These are phyloP conservation scores for Arthrobotrys sphaeroides DNA, from an alignment of 2,329 filamentous ascomycete genomes.

Conservation along the genomic window DNA sequence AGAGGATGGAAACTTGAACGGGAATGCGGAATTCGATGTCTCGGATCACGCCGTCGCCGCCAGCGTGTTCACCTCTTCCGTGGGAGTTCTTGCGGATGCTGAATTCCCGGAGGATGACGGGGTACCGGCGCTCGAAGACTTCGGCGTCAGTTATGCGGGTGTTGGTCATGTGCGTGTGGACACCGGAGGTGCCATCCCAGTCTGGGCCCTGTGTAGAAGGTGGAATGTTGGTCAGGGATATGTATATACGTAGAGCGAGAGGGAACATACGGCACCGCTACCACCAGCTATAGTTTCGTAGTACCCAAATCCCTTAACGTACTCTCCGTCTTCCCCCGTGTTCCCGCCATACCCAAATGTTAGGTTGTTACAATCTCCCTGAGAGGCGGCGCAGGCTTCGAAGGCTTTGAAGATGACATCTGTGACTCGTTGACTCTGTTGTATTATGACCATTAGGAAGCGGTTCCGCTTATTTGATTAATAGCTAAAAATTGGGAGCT, in stretches of 20 bases:
- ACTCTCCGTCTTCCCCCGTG: conserved; percentile 64
- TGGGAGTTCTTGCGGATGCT: conserved; percentile 71
- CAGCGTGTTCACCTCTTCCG: conserved; percentile 72
- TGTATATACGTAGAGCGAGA: background rate
- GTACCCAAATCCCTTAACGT: conserved; percentile 82
- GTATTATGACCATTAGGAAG: background rate
- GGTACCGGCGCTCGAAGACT: conserved; percentile 79
- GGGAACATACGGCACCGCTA: conserved; percentile 67
- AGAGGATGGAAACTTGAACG: conserved; percentile 80
- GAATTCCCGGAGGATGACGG: conserved; percentile 77
- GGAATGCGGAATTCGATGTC: conserved; percentile 85
- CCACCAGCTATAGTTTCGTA: conserved; percentile 87
- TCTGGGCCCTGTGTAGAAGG: conserved; percentile 65
- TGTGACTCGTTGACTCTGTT: conserved; percentile 75
- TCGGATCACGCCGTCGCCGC: conserved; percentile 79
- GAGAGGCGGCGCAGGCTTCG: conserved; percentile 78
- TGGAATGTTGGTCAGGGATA: background rate
- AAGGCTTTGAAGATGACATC: conserved; percentile 86
- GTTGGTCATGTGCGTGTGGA: conserved; percentile 89
- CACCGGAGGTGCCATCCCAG: conserved; percentile 78
- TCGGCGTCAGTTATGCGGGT: conserved; percentile 84
- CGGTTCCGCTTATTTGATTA: background rate
- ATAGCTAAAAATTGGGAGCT: conserved; percentile 9
- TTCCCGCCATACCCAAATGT: conserved; percentile 84
- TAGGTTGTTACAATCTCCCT: conserved; percentile 85